A percentile compares a stretch with the other conserved stretches of the same genome.
Evolutionary conservation across 148 eudicot species (phyloP).

Genomic region (Camellia sinensis): DNA sequence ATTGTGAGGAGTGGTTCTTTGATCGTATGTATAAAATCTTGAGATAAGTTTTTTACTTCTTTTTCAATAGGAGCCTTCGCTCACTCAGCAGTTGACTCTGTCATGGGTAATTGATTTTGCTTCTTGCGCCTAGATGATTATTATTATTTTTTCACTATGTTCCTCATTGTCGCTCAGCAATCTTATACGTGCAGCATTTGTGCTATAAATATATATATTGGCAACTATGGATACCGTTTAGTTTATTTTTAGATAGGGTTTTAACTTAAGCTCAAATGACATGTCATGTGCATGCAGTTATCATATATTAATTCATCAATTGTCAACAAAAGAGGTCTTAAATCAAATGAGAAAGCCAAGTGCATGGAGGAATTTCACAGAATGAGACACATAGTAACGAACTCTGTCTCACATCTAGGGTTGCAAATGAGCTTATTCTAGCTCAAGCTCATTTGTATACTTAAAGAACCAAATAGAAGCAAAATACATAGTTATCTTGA

Average conservation of each 20-base stretch:
- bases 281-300: neutral
- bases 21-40: conserved; percentile 56
- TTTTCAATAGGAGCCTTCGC: too few species aligned
- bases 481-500: neutral
- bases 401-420: too few species aligned
- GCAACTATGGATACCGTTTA: neutral
- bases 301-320: neutral
- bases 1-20: conserved; percentile 98
- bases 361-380: too few species aligned
- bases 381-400: too few species aligned
- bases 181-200: neutral
- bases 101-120: neutral
- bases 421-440: too few species aligned
- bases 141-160: neutral
- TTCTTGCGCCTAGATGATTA: neutral
- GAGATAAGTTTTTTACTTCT: neutral
- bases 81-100: neutral
- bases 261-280: neutral
- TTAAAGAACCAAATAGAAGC: too few species aligned
- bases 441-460: too few species aligned
- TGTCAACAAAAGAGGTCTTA: neutral
- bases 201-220: neutral
- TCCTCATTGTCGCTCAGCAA: neutral
- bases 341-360: neutral
- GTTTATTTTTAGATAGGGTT: too few species aligned